These are phyloP conservation scores for Rhododendron molle DNA, from an alignment of 148 eudicot genomes.

Conservation along the genomic window DNA sequence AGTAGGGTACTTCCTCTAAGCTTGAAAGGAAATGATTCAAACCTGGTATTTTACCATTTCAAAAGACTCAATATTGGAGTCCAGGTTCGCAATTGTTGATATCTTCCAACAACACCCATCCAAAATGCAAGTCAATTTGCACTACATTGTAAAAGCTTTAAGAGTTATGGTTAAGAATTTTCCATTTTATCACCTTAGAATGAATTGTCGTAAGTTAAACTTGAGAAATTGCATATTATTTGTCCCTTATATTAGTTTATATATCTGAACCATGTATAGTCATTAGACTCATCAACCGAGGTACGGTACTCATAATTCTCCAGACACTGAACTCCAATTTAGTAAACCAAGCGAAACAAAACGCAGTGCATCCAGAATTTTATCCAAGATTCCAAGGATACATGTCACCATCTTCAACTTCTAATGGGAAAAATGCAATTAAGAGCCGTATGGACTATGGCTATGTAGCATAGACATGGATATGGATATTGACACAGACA, in stretches of 20 bases:
- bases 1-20: background rate
- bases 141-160: background rate
- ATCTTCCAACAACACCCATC: background rate
- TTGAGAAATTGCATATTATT: background rate
- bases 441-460: background rate
- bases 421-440: background rate
- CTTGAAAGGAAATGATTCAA: background rate
- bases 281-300: background rate
- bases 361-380: background rate
- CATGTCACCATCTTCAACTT: background rate
- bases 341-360: background rate
- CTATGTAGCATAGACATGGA: no score
- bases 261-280: background rate
- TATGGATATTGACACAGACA: no score
- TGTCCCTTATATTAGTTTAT: background rate
- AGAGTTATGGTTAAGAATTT: background rate
- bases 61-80: background rate
- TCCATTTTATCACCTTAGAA: background rate
- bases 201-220: background rate
- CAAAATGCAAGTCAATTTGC: background rate
- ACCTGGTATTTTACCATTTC: background rate
- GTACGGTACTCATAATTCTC: background rate
- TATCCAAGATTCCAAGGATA: background rate
- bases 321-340: background rate
- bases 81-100: background rate